These are phyloP conservation scores for Fraxinus americana DNA, from an alignment of 257 asterid species.

Conservation along the genomic window DNA sequence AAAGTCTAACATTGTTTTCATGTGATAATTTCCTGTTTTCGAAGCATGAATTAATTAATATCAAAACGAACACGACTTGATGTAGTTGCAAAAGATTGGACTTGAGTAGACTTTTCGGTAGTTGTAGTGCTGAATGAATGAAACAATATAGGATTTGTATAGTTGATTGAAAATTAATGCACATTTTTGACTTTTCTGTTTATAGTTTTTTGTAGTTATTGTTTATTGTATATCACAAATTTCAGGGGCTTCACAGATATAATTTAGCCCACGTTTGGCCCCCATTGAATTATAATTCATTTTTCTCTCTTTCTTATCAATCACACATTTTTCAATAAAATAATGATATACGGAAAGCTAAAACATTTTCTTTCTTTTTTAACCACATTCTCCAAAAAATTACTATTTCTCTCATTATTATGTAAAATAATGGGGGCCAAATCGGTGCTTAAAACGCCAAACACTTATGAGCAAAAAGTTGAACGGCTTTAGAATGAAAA, in stretches of 20 bases:
- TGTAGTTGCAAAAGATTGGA: too few species aligned
- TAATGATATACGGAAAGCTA: too few species aligned
- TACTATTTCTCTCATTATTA: too few species aligned
- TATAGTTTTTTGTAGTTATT: background rate
- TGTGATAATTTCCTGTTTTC: background rate
- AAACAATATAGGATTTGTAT: background rate
- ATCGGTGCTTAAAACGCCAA: background rate
- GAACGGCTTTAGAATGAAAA: slow-evolving; percentile 2
- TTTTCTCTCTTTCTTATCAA: too few species aligned
- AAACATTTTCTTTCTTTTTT: too few species aligned
- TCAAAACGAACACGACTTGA: background rate
- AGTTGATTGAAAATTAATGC: background rate
- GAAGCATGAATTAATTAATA: background rate
- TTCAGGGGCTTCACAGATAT: background rate
- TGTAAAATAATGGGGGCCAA: too few species aligned
- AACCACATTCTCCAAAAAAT: too few species aligned
- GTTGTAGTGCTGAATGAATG: background rate
- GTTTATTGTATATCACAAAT: background rate
- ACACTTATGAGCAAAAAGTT: background rate
- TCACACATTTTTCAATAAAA: too few species aligned
- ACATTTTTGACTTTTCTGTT: slow-evolving; percentile 1
- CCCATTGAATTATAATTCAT: too few species aligned
- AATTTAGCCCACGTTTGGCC: background rate
- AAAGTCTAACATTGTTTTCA: too few species aligned
- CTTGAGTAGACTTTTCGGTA: too few species aligned